Percentiles rank a stretch among this genome's conserved stretches.
These are phyloP conservation scores for Schwanniomyces occidentalis DNA, from an alignment of 805 yeast species.

Conservation along the genomic window DNA sequence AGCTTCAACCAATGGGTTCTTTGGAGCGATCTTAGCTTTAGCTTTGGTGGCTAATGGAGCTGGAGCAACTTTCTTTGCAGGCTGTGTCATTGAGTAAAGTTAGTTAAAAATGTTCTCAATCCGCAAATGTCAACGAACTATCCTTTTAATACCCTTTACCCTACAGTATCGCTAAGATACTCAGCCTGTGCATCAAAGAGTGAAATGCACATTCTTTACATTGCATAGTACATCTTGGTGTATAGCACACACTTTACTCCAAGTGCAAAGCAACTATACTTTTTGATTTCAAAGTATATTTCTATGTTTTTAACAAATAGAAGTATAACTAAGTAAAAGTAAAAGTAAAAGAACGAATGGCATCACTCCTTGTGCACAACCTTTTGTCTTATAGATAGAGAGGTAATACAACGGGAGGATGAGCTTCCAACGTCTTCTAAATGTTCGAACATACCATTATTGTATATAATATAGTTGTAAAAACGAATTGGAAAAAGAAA, in stretches of 20 bases:
- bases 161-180: slow-evolving; percentile 43
- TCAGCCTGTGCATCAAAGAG: slow-evolving; percentile 48
- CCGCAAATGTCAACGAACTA: slow-evolving; percentile 25
- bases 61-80: slow-evolving; percentile 55
- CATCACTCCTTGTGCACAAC: slow-evolving; percentile 28
- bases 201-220: slow-evolving; percentile 29
- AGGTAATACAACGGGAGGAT: slow-evolving; percentile 19
- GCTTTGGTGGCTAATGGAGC: slow-evolving; percentile 45
- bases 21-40: slow-evolving; percentile 25
- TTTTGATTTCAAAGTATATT: too few species aligned
- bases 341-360: slow-evolving; percentile 19
- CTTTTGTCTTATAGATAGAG: slow-evolving; percentile 11
- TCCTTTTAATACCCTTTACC: slow-evolving; percentile 27
- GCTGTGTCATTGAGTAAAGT: slow-evolving; percentile 53
- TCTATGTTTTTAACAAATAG: too few species aligned
- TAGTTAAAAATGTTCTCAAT: slow-evolving; percentile 23
- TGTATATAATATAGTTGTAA: too few species aligned
- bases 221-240: too few species aligned
- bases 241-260: slow-evolving; percentile 8
- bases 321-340: too few species aligned
- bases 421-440: slow-evolving; percentile 26
- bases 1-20: slow-evolving; percentile 49
- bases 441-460: slow-evolving; percentile 31
- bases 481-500: too few species aligned
- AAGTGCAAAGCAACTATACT: too few species aligned